A percentile compares a stretch with the other conserved stretches of the same genome.
These are phyloP conservation scores for Fusarium ambrosium DNA, from an alignment of 2,329 filamentous ascomycete species.

Conservation along the genomic window DNA sequence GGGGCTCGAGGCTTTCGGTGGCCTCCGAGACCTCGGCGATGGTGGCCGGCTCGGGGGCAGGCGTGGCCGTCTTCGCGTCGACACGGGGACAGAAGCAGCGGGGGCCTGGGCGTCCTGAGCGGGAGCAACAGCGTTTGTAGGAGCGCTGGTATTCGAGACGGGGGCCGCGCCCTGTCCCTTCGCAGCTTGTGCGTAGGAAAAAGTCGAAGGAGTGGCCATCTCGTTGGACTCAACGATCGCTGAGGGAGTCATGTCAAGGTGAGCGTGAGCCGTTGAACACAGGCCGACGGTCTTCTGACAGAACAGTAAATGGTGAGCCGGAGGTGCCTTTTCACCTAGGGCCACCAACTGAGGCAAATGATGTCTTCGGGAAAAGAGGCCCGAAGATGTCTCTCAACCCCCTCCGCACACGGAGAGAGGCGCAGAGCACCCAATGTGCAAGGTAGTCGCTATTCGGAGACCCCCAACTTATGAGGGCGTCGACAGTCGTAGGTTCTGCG, in stretches of 20 bases:
- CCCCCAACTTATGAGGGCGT: slow-evolving; percentile 41
- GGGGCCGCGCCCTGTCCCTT: slow-evolving; percentile 74
- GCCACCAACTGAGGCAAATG: slow-evolving; percentile 28
- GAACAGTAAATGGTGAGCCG: slow-evolving; percentile 31
- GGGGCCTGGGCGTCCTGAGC: slow-evolving; percentile 48
- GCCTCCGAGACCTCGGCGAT: slow-evolving; percentile 43
- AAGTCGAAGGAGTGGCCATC: slow-evolving; percentile 72
- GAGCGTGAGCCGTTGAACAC: slow-evolving; percentile 34
- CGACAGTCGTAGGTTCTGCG: slow-evolving; percentile 24
- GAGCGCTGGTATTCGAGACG: slow-evolving; percentile 48
- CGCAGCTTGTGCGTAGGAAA: slow-evolving; percentile 96
- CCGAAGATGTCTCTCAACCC: slow-evolving; percentile 45
- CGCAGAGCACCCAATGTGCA: slow-evolving; percentile 43
- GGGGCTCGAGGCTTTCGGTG: slow-evolving; percentile 41
- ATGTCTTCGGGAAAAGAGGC: slow-evolving; percentile 37
- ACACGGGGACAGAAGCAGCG: slow-evolving; percentile 43
- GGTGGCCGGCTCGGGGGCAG: slow-evolving; percentile 45
- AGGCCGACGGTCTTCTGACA: slow-evolving; percentile 34
- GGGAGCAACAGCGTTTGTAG: slow-evolving; percentile 42
- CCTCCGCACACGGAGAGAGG: slow-evolving; percentile 43
- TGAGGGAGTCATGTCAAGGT: slow-evolving; percentile 48
- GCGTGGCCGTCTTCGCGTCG: slow-evolving; percentile 44
- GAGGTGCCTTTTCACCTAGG: slow-evolving; percentile 40
- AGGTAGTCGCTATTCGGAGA: slow-evolving; percentile 36
- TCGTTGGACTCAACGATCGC: slow-evolving; percentile 48